Evolutionary conservation across 2,329 filamentous ascomycete species (phyloP).

Genomic region (Helminthosporium solani): DNA sequence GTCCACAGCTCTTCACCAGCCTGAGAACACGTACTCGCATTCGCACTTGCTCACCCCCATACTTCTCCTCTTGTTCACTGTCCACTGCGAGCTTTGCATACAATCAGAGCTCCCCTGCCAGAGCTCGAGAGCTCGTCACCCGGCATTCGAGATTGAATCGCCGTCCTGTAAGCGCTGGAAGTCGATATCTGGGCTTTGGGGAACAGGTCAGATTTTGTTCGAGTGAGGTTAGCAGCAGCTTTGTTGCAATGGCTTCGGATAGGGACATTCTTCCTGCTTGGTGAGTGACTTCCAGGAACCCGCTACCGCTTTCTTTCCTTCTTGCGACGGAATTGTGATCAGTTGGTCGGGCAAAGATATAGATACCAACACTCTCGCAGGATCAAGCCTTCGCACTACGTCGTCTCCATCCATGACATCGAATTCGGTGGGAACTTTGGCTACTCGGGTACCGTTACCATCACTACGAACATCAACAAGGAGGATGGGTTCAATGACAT

Average conservation of each 20-base stretch:
- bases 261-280: conserved; percentile 49
- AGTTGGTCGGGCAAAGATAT: too few species aligned
- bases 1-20: conserved; percentile 26
- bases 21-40: conserved; percentile 14
- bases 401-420: conserved; percentile 76
- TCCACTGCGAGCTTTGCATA: conserved; percentile 11
- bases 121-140: conserved; percentile 22
- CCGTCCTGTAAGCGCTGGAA: conserved; percentile 17
- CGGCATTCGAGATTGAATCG: conserved; percentile 17
- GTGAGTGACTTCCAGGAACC: too few species aligned
- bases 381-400: conserved; percentile 84
- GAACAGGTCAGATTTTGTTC: conserved; percentile 34
- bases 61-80: conserved; percentile 7
- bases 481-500: conserved; percentile 66
- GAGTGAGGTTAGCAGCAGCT: conserved; percentile 32
- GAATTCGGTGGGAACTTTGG: conserved; percentile 71
- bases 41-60: too few species aligned
- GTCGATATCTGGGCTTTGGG: conserved; percentile 13
- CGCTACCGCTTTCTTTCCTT: too few species aligned
- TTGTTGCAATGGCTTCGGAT: conserved; percentile 47
- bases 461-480: conserved; percentile 71
- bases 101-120: conserved; percentile 18
- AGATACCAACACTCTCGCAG: conserved; percentile 37
- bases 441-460: conserved; percentile 83
- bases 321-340: too few species aligned